Conservation (phyloP, 768 basidiomycete genomes). For the Mycena alexandri region DNA sequence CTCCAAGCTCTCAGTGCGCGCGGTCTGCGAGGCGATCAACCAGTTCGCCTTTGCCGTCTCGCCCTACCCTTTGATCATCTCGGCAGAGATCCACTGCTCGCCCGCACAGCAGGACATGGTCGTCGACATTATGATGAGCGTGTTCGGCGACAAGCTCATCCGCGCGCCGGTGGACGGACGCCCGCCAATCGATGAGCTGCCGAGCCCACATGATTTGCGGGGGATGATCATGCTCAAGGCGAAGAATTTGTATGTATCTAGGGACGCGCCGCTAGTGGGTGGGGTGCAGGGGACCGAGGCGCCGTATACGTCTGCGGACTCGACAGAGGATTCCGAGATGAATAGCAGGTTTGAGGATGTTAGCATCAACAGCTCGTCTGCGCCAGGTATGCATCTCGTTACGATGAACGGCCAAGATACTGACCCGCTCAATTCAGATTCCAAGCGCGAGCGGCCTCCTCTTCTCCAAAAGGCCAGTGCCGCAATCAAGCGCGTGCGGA, state of each 20-base stretch:
- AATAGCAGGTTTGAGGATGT: conserved; percentile 13
- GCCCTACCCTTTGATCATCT: conserved; percentile 96
- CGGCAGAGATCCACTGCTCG: conserved; percentile 94
- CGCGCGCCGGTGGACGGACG: conserved; percentile 53
- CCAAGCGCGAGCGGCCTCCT: conserved; percentile 13
- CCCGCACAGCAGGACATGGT: conserved; percentile 67
- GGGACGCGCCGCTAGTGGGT: conserved; percentile 4
- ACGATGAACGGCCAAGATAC: background rate
- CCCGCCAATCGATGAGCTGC: conserved; percentile 67
- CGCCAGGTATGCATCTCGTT: conserved; percentile 1
- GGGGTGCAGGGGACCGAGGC: conserved; percentile 31
- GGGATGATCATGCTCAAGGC: conserved; percentile 89
- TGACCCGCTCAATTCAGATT: background rate
- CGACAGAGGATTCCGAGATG: conserved; percentile 35
- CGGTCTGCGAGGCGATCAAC: conserved; percentile 86
- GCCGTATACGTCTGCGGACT: conserved; percentile 37
- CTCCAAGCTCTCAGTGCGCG: conserved; percentile 84
- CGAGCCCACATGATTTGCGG: conserved; percentile 90
- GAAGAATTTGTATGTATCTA: conserved; percentile 28
- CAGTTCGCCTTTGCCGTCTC: conserved; percentile 96
- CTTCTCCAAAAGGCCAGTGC: conserved; percentile 35
- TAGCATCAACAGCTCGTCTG: conserved; percentile 5
- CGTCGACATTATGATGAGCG: conserved; percentile 59
- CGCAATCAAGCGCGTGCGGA: conserved; percentile 37
- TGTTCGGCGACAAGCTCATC: conserved; percentile 59